Evolutionary conservation across 2,329 filamentous ascomycete species (phyloP).

Genomic region (Aspergillus pseudoglaucus): DNA sequence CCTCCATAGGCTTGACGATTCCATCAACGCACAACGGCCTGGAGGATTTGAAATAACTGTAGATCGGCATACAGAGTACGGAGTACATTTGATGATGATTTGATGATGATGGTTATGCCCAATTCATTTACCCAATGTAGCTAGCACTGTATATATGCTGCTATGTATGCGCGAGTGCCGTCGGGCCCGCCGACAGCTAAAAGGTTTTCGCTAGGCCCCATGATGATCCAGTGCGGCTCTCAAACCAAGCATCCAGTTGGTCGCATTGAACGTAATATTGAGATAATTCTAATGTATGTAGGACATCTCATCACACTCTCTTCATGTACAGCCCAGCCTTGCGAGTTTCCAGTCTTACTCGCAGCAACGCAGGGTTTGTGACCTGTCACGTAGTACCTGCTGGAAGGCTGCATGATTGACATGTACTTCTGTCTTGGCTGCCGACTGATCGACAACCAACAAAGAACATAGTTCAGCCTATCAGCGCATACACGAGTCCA

Average conservation of each 20-base stretch:
- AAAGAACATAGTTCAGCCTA: not conserved
- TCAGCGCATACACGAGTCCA: slow-evolving; percentile 4
- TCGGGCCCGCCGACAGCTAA: no score
- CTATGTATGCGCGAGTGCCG: no score
- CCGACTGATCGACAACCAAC: slow-evolving; percentile 6
- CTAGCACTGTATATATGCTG: no score
- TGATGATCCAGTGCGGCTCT: not conserved
- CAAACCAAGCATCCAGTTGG: not conserved
- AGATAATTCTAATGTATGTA: not conserved
- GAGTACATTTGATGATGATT: no score
- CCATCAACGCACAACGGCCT: no score
- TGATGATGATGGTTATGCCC: no score
- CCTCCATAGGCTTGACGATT: no score
- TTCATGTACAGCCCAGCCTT: not conserved
- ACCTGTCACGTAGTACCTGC: slow-evolving; percentile 1
- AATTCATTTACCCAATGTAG: no score
- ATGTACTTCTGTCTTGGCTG: slow-evolving; percentile 4
- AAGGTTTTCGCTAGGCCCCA: not conserved
- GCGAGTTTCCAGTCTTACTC: not conserved
- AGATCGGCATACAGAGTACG: no score
- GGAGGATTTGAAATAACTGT: no score
- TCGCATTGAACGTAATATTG: not conserved
- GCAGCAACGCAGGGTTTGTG: not conserved
- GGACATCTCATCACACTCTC: not conserved
- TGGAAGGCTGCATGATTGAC: slow-evolving; percentile 2